Base-by-base conservation (phyloP, 805 yeast species). In the Teunomyces cretensis region DNA sequence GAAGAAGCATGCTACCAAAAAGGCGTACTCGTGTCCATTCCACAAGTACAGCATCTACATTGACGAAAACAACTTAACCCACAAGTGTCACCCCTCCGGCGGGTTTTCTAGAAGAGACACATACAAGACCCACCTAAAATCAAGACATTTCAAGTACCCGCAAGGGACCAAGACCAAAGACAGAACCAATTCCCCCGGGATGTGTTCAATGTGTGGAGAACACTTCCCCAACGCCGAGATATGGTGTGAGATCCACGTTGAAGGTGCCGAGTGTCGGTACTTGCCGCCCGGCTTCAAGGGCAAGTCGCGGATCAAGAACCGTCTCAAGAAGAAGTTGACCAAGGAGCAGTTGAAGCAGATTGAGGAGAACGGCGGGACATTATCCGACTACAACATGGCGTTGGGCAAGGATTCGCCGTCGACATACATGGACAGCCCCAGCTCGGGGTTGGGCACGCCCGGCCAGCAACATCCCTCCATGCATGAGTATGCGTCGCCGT, bases 101-200 rank as follows among this genome's bases (percentile, higher is more conserved):
- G 81, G 81, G 3, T 79, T 79, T 53, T 76, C 83, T 5, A 66
- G 84, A 55, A 67, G 83, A 54, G 84, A 79, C 56, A 79, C 84
- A 6, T 78, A 76, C 58, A 78, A 78, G 53, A 79, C 81, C 1
- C 84, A 79, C 57, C 66, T 79, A 42, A 79, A 78, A 53, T 74
- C 82, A 7, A 62, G 80, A 44, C 84, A 79, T 57, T 79, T 79
- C 56, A 71, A 72, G 37, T 79, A 79, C 51, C 84, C 84, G 30
- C 69, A 76, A 31, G 84, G 83, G 3, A 76, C 79, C 11, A 71
- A 71, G 49, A 70, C 78, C 3, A 69, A 67, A 46, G 74, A 72
- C 39, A 57, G 84, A 41, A 54, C 63, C 14, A 59, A 57, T 41
- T 61, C 74, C 9, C 59, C 72, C 4, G 84, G 84, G 9, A 61